phyloP scores from a whole-genome alignment of 2,329 filamentous ascomycete genomes.

The Pseudocercospora fijiensis region DNA sequence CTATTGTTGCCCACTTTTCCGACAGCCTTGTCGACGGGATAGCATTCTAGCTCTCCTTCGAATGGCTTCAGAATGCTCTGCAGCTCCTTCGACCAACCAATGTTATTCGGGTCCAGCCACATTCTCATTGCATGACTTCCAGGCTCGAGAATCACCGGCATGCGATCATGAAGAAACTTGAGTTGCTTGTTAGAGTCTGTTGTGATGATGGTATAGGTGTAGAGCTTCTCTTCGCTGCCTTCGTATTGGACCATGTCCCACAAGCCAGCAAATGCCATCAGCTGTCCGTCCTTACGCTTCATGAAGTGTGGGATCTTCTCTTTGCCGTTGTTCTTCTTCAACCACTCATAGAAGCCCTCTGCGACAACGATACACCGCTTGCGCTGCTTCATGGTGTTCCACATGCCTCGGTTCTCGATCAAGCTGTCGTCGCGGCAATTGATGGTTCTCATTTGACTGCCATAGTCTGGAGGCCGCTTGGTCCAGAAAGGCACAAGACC shows the following conservation, averaged over 20 bases:
- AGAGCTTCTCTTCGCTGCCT: slow-evolving; percentile 67
- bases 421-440: slow-evolving; percentile 93
- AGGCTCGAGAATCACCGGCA: slow-evolving; percentile 88
- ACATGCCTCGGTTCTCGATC: slow-evolving; percentile 74
- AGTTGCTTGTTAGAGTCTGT: slow-evolving; percentile 81
- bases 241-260: slow-evolving; percentile 88
- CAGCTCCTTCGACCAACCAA: slow-evolving; percentile 74
- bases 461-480: slow-evolving; percentile 76
- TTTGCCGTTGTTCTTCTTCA: slow-evolving; percentile 72
- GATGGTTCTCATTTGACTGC: slow-evolving; percentile 79
- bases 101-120: slow-evolving; percentile 74
- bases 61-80: slow-evolving; percentile 79
- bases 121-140: slow-evolving; percentile 66
- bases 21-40: slow-evolving; percentile 82
- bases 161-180: slow-evolving; percentile 85
- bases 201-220: slow-evolving; percentile 92
- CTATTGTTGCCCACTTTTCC: slow-evolving; percentile 94
- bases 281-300: slow-evolving; percentile 73
- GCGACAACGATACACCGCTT: slow-evolving; percentile 87
- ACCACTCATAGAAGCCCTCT: slow-evolving; percentile 96
- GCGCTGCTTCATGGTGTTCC: slow-evolving; percentile 83
- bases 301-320: slow-evolving; percentile 84
- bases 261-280: slow-evolving; percentile 87
- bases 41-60: slow-evolving; percentile 74
- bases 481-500: slow-evolving; percentile 93